A percentile compares a stretch with the other conserved stretches of the same genome.
Conservation (phyloP, 352 stramenopile genomes). For the Phytopythium helicoides region DNA sequence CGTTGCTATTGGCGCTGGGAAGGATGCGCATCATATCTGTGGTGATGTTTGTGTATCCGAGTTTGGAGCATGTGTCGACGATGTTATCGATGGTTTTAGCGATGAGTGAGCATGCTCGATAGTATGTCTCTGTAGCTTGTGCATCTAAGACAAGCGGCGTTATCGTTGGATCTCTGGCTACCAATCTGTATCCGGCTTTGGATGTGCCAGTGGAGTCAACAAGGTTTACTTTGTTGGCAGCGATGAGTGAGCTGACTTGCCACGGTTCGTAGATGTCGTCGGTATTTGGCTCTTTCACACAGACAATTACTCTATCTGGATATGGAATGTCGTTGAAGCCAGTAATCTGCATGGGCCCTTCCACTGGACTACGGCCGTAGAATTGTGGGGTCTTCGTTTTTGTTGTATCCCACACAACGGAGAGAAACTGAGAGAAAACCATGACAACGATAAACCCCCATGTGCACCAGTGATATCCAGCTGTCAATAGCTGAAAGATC, state of each 20-base stretch:
- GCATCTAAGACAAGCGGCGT: neutral
- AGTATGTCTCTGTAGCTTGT: neutral
- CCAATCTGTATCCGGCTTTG: neutral
- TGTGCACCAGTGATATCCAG: constrained; percentile 8
- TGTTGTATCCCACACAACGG: constrained; percentile 5
- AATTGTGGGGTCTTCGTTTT: neutral
- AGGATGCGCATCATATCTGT: constrained; percentile 7
- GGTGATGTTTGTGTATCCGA: constrained; percentile 11
- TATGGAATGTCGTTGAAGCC: constrained; percentile 4
- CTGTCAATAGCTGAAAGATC: neutral
- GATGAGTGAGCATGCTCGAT: constrained; percentile 3
- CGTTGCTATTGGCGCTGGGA: constrained; percentile 1
- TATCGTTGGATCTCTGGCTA: neutral
- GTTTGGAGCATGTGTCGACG: constrained; percentile 1
- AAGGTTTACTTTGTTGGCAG: neutral
- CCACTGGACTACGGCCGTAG: constrained; percentile 4
- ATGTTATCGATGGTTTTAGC: constrained; percentile 7
- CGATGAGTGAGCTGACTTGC: neutral
- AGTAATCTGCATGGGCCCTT: constrained; percentile 8
- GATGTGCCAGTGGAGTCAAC: neutral
- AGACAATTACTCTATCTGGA: constrained; percentile 11
- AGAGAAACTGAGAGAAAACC: constrained; percentile 10
- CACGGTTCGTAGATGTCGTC: neutral
- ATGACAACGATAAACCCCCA: constrained; percentile 9
- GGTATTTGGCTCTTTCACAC: constrained; percentile 4